Percentiles rank a stretch among this genome's conserved stretches.
Conservation (phyloP, 768 basidiomycete genomes). For the Chalciporus pseudorubinellus region DNA sequence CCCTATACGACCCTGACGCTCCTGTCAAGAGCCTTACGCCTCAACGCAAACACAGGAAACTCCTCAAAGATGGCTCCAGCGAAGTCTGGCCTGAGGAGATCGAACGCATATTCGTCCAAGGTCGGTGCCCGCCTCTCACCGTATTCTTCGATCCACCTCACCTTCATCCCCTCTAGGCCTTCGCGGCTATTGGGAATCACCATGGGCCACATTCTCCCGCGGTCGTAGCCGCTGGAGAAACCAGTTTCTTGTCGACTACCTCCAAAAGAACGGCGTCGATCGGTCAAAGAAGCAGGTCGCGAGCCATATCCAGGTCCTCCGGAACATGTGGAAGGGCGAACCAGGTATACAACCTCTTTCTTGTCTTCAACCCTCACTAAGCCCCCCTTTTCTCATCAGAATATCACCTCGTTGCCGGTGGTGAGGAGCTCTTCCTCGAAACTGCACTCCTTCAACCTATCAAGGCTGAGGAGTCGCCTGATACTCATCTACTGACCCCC, state of each 20-base stretch:
- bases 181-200: constrained; percentile 75
- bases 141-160: constrained; percentile 1
- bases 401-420: constrained; percentile 76
- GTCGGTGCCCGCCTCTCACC: constrained; percentile 31
- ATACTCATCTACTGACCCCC: constrained; percentile 41
- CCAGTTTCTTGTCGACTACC: constrained; percentile 81
- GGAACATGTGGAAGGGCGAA: constrained; percentile 88
- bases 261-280: constrained; percentile 63
- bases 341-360: constrained; percentile 46
- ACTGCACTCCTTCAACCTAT: constrained; percentile 46
- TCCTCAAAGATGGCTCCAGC: constrained; percentile 73
- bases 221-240: constrained; percentile 81
- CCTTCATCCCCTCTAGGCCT: constrained; percentile 48
- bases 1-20: constrained; percentile 19
- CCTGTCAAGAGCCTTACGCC: constrained; percentile 47
- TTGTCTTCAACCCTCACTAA: constrained; percentile 5
- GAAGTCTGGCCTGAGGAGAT: constrained; percentile 84
- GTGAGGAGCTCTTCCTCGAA: constrained; percentile 66
- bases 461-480: constrained; percentile 56
- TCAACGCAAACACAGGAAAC: constrained; percentile 79
- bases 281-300: constrained; percentile 87
- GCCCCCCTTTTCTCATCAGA: constrained; percentile 39
- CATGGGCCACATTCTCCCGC: constrained; percentile 76
- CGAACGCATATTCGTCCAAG: constrained; percentile 76
- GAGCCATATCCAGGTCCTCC: constrained; percentile 81